A percentile compares a stretch with the other conserved stretches of the same genome.
phyloP scores from a whole-genome alignment of 257 asterid species.

The Solanum habrochaites region DNA sequence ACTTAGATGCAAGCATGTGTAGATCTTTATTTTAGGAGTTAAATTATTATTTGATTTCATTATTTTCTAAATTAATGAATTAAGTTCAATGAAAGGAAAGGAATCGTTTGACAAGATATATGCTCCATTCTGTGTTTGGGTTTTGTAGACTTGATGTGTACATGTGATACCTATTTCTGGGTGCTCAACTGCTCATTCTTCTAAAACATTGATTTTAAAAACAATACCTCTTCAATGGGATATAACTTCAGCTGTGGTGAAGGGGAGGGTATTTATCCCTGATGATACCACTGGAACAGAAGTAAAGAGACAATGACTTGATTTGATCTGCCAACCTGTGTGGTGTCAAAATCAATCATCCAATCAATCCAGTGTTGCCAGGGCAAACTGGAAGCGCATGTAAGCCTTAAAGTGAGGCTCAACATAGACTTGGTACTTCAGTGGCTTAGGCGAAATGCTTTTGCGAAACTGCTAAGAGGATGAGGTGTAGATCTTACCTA shows the following conservation, averaged over 20 bases:
- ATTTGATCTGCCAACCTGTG: background rate
- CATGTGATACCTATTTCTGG: background rate
- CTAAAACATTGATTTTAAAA: background rate
- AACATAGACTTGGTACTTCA: background rate
- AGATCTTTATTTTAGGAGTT: background rate
- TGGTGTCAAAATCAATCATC: background rate
- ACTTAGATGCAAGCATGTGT: background rate
- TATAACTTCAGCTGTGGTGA: background rate
- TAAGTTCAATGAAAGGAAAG: background rate
- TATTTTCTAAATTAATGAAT: background rate
- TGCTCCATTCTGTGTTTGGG: background rate
- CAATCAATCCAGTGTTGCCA: background rate
- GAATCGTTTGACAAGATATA: background rate
- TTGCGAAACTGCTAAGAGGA: background rate
- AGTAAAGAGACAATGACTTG: background rate
- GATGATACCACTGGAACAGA: background rate
- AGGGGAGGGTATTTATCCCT: background rate
- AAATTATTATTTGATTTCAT: background rate
- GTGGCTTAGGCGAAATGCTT: background rate
- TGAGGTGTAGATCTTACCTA: background rate
- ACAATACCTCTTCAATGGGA: background rate
- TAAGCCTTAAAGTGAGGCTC: background rate
- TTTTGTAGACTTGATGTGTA: background rate
- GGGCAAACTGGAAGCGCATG: background rate
- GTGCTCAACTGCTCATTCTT: background rate